Base-by-base conservation (phyloP, 1,139 yeast species). In the Debaryomyces coudertii region DNA sequence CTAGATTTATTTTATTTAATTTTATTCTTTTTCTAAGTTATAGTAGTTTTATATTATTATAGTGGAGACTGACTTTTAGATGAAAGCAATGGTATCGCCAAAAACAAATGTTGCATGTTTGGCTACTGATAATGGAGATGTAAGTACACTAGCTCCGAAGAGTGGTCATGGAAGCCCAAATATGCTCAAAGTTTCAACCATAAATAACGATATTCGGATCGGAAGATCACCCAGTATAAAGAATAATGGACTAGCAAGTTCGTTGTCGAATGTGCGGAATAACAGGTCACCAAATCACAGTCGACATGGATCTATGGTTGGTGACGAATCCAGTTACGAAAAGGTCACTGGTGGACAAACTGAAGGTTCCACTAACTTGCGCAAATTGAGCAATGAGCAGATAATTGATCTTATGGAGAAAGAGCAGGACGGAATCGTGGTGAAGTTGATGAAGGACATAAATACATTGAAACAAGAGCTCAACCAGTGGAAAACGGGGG, bases 341-440 rank as follows among this genome's bases (percentile, higher is more conserved):
- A 16, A 34, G 30, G 20, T 25, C 23, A 27, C 12, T 2, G 16
- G 16, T 8, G 22, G 24, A 11, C 30, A 36, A 8, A n/a, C 20
- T n/a, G 46, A 22, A 8, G 33, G 33, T 23, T 42, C 25, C 29
- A 38, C 41, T 3, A 38, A 38, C 20, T 38, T 38, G 27, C 41
- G 41, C 37, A 30, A 46, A 27, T 38, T 47, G 20, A 59, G 63
- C 25, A 66, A 66, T 25, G 84, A 77, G 40, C 80, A 79, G 49
- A 71, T 79, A 33, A 76, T 83, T 40, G 85, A 82, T 58, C 67
- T 77, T 46, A 81, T 83, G 87, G 89, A 83, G 57, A 73, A 82
- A 47, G 88, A 83, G 57, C 88, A 83, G 57, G 89, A 83, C 54
- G 85, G 84, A 2, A 79, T 82, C 30, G 88, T 82, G 7, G 63